Evolutionary conservation across 2,329 filamentous ascomycete species (phyloP), one percentile per base, ranked within the genome.

Genomic region (Geosmithia morbida): DNA sequence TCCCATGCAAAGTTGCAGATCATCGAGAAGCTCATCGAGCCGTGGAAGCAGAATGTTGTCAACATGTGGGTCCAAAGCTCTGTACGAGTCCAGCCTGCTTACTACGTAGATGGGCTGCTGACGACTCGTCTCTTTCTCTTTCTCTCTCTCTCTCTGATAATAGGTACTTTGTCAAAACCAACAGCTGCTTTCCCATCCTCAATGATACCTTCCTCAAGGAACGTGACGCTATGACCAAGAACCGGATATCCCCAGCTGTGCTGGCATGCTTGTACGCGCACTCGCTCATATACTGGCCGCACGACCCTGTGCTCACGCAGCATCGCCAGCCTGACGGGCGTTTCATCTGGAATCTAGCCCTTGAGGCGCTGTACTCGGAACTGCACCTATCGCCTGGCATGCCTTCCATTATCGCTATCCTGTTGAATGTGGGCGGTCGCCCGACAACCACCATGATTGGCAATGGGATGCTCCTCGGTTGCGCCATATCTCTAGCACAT

Each of bases 331-430:
- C 77, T 0, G 77, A 82, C 54, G 66, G 68, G 41, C 70, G 75
- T 43, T 81, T 77, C 55, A 71, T 77, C 8, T 79, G 79, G 68
- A 81, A 81, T 49, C 67, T 79, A 49, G 76, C 76, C 7, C 75
- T 71, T 18, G 74, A 75, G 46, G 75, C 77, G 1, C 63, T 79
- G 2, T 76, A 79, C 51, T 75, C 71, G 0, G 77, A 81, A 49
- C 70, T 80, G 7, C 70, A 77, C 45, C 67, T 75, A 1, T 73
- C 72, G 0, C 77, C 77, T 0, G 74, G 77, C 1, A 62, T 81
- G 42, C 75, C 76, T 1, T 77, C 75, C 1, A 68, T 82, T 20
- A 67, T 72, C 19, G 71, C 76, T 2, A 70, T 75, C 5, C 57
- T 81, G 8, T 64, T 82, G 10, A 78, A 82, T 52, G 61, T 81